These are phyloP conservation scores for Cyclotella cryptica DNA, from an alignment of 108 stramenopile genomes.

Conservation along the genomic window DNA sequence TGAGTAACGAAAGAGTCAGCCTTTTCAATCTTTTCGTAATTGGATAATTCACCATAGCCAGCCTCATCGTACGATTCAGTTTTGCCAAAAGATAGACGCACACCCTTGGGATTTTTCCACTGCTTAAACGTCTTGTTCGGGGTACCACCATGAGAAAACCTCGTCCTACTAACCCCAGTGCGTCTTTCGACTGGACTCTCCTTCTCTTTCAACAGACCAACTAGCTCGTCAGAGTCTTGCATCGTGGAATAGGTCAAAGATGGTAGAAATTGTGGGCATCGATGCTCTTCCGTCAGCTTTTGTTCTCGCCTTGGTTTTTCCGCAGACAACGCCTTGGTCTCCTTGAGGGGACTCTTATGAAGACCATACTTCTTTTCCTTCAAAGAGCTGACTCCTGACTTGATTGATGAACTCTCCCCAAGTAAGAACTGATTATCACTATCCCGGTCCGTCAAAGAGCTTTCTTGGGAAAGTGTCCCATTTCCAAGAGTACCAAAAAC, in stretches of 20 bases:
- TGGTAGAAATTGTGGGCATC: conserved; percentile 48
- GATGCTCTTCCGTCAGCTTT: conserved; percentile 19
- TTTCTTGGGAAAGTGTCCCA: conserved; percentile 14
- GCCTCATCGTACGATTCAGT: not conserved
- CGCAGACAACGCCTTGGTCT: not conserved
- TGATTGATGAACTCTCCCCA: conserved; percentile 8
- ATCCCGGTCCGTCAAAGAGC: conserved; percentile 24
- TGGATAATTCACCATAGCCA: not conserved
- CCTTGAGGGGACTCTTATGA: not conserved
- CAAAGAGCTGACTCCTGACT: conserved; percentile 6
- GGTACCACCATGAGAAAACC: not conserved
- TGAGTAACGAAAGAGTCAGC: conserved; percentile 2
- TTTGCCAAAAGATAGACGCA: not conserved
- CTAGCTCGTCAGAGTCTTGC: conserved; percentile 28
- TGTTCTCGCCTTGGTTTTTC: conserved; percentile 12
- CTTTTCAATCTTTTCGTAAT: not conserved
- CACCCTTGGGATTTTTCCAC: not conserved
- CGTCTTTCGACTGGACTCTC: not conserved
- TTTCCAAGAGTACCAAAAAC: conserved; percentile 8
- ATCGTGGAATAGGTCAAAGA: conserved; percentile 39
- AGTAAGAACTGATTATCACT: conserved; percentile 24
- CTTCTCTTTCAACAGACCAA: not conserved
- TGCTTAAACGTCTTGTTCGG: not conserved
- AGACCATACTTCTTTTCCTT: conserved; percentile 19
- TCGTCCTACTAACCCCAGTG: not conserved